These are phyloP conservation scores for Stephania japonica DNA, from an alignment of 164 flowering plant genomes.

Conservation along the genomic window DNA sequence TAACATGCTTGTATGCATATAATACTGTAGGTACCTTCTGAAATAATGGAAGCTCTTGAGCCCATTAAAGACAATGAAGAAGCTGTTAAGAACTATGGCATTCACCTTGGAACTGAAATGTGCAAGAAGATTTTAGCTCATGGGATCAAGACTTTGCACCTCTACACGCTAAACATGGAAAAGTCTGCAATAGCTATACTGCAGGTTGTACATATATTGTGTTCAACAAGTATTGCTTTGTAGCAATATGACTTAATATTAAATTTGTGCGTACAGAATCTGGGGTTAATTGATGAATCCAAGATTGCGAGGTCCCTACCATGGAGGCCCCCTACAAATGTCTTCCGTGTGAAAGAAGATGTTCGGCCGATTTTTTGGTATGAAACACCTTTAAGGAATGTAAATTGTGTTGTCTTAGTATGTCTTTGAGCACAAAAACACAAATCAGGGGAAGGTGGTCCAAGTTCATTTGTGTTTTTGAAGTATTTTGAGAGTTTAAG, in stretches of 20 bases:
- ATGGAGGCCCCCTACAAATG: conserved; percentile 87
- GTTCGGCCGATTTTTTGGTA: conserved; percentile 98
- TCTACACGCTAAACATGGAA: conserved; percentile 95
- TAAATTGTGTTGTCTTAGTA: neutral
- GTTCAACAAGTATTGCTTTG: neutral
- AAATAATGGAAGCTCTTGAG: conserved; percentile 77
- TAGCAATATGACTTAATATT: conserved; percentile 1
- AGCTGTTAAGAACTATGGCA: conserved; percentile 83
- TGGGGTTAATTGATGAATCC: conserved; percentile 83
- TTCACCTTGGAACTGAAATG: conserved; percentile 98
- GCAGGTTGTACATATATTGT: conserved; percentile 39
- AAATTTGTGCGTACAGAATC: conserved; percentile 51
- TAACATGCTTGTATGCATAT: conserved; percentile 7
- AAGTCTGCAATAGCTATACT: conserved; percentile 87
- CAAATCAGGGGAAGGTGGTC: neutral
- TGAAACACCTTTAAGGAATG: conserved; percentile 7
- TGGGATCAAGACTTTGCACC: conserved; percentile 86
- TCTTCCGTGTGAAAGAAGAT: conserved; percentile 78
- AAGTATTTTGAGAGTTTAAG: neutral
- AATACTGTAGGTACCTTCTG: conserved; percentile 60
- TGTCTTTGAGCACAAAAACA: neutral
- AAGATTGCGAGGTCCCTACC: conserved; percentile 81
- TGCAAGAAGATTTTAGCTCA: conserved; percentile 88
- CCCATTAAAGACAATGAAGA: conserved; percentile 97
- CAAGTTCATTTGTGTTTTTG: neutral